Conservation (phyloP, 2,329 filamentous ascomycete species). For the Pseudocercospora eumusae region DNA sequence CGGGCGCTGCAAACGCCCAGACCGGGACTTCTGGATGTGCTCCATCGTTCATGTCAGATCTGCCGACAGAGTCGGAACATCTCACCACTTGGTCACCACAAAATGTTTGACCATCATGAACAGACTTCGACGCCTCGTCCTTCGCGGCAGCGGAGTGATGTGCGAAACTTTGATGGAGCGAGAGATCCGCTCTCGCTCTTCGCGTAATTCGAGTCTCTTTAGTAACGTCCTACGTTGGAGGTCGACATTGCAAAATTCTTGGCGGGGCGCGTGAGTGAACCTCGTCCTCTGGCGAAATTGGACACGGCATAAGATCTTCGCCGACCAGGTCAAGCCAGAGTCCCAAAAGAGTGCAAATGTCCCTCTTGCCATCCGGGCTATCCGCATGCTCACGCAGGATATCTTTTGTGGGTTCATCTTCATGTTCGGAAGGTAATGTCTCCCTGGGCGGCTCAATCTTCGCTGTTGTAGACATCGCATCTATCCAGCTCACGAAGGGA, state of each 20-base stretch:
- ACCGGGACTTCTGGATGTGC: not conserved
- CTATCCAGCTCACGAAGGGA: not conserved
- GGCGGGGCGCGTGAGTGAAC: not conserved
- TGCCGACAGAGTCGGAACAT: not conserved
- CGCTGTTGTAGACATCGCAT: not conserved
- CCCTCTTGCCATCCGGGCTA: not conserved
- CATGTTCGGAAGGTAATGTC: not conserved
- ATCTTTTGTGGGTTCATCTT: not conserved
- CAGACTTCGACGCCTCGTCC: not conserved
- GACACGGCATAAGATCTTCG: conserved; percentile 16
- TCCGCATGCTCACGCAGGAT: not conserved
- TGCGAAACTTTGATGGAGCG: not conserved
- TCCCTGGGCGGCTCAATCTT: not conserved
- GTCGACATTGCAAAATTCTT: not conserved
- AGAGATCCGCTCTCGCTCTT: not conserved
- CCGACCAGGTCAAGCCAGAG: conserved; percentile 12
- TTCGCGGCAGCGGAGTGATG: not conserved
- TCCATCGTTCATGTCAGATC: not conserved
- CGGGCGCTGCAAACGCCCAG: conserved; percentile 1
- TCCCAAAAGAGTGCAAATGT: not conserved
- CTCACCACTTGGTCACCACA: not conserved
- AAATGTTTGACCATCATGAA: not conserved
- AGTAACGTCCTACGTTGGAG: not conserved
- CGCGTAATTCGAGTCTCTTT: not conserved
- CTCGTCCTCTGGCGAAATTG: not conserved